phyloP scores from a whole-genome alignment of 441 rosid genomes.

The Aquilaria agallochum region DNA sequence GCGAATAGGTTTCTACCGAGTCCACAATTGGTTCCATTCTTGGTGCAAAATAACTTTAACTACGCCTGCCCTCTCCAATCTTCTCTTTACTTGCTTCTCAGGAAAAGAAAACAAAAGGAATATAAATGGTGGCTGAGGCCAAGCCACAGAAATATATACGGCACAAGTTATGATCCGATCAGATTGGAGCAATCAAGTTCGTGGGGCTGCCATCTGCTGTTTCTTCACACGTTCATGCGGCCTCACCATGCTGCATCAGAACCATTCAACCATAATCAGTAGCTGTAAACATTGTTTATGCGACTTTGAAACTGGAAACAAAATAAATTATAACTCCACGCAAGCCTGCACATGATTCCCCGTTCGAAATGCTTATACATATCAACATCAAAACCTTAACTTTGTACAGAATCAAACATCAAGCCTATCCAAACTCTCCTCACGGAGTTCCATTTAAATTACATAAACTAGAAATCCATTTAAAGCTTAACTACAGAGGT shows the following conservation, averaged over 20 bases:
- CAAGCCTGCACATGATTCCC: neutral
- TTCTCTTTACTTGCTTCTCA: too few relatives aligned
- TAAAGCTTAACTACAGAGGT: too few relatives aligned
- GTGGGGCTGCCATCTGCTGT: slow-evolving; percentile 96
- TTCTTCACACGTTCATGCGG: slow-evolving; percentile 73
- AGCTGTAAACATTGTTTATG: neutral
- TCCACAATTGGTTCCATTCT: too few relatives aligned
- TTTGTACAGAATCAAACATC: too few relatives aligned
- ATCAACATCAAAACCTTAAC: too few relatives aligned
- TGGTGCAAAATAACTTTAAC: too few relatives aligned
- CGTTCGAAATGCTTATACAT: neutral
- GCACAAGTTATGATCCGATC: too few relatives aligned
- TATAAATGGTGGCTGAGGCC: too few relatives aligned
- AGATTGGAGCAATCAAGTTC: slow-evolving; percentile 36
- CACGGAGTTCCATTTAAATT: slow-evolving; percentile 11
- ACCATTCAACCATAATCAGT: neutral
- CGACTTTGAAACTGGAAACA: neutral
- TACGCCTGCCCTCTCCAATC: too few relatives aligned
- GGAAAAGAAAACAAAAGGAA: too few relatives aligned
- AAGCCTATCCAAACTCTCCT: neutral
- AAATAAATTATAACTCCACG: neutral
- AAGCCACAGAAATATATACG: too few relatives aligned
- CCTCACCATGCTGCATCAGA: slow-evolving; percentile 60
- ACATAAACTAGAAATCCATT: neutral
- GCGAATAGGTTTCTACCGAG: too few relatives aligned